phyloP scores from a whole-genome alignment of 495 filamentous ascomycete genomes.

The Hypoxylon fuscum region DNA sequence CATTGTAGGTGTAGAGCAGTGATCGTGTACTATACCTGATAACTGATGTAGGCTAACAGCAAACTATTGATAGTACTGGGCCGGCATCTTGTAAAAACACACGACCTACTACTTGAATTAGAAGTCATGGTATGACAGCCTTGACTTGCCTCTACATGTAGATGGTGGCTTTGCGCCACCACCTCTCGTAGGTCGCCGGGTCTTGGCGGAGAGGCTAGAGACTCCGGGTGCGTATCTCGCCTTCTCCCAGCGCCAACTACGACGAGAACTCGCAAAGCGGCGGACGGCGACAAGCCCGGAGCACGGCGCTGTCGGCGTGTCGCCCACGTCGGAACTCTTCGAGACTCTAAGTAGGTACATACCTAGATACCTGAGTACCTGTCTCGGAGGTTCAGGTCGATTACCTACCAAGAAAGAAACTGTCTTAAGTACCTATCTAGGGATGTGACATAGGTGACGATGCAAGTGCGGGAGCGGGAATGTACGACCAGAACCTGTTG shows the following conservation, averaged over 20 bases:
- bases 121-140: not conserved
- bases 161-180: not conserved
- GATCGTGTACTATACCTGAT: not conserved
- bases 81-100: not conserved
- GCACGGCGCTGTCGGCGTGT: slow-evolving; percentile 4
- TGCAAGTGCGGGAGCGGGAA: too few relatives aligned
- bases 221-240: not conserved
- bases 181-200: not conserved
- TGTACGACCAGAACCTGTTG: too few relatives aligned
- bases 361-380: too few relatives aligned
- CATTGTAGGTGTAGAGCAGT: not conserved
- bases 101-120: not conserved
- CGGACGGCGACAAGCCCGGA: slow-evolving; percentile 24
- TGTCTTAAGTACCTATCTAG: too few relatives aligned
- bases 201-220: not conserved
- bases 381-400: too few relatives aligned
- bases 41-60: not conserved
- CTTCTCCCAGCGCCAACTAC: not conserved
- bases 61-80: too few relatives aligned
- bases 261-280: slow-evolving; percentile 15
- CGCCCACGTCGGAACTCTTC: not conserved
- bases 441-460: too few relatives aligned
- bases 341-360: not conserved
- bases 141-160: not conserved
- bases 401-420: too few relatives aligned